Base-by-base conservation (phyloP, 441 rosid species). In the Croton laevigatus region DNA sequence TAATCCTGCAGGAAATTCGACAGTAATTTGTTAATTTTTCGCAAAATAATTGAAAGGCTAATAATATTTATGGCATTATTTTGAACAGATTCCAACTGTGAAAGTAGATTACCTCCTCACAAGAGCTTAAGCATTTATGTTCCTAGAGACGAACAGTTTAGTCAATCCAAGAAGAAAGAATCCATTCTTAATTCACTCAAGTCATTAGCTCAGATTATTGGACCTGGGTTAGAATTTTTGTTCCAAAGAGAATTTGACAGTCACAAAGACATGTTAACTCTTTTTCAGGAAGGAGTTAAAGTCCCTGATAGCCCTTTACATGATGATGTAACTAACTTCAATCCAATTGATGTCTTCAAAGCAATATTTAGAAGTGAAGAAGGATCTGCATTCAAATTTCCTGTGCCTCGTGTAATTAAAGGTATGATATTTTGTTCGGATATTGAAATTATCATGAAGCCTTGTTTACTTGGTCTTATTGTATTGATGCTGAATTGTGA, bases 121-220 rank as follows among this genome's bases (percentile, higher is more conserved):
- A 63, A 65, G 66, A 90, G 93, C 82, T 52, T 89, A 38, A 69
- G 75, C 77, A 85, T 88, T 59, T 88, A 91, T 52, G 91, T 91
- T 55, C 96, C 96, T 0, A 73, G 91, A 71, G 97, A 89, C 38
- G 96, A 91, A 75, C 81, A 85, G 46, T 89, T 89, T 54, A 81
- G 89, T 67, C 92, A 80, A 54, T 40, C 83, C 81, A 91, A 91
- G 79, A 73, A 80, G 81, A 77, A 89, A 3, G 96, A 88, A 61
- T 88, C 88, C 64, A 81, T 89, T 22, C 81, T 79, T 40, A 83
- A 76, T 69, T 80, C 81, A 16, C 58, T 89, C 42, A 85, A 83
- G 77, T 65, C 91, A 0, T 59, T 87, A 0, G 83, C 73, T 72
- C 95, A 87, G 62, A 38, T 81, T 59, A 46, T 85, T 45, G 73